Conservation (phyloP, 2,329 filamentous ascomycete species). For the Aureobasidium sp. region DNA sequence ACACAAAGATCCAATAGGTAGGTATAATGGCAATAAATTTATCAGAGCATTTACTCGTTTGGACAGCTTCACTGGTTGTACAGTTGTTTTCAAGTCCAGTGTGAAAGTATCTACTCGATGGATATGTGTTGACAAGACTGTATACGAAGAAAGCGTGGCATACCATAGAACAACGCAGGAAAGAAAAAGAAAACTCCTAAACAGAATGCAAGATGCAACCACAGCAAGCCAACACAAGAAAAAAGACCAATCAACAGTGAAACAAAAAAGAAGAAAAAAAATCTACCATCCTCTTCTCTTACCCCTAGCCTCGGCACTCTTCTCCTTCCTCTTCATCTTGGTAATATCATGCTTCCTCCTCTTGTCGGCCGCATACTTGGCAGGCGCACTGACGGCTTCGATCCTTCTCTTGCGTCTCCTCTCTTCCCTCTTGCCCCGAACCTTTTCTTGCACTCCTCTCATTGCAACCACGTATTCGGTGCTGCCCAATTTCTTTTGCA, state of each 20-base stretch:
- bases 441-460: conserved; percentile 62
- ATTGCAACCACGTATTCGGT: conserved; percentile 70
- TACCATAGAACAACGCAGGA: background rate
- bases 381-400: conserved; percentile 75
- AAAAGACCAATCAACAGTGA: background rate
- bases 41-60: too few relatives aligned
- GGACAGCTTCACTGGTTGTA: too few relatives aligned
- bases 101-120: too few relatives aligned
- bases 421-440: conserved; percentile 65
- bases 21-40: too few relatives aligned
- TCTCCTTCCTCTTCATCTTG: conserved; percentile 74
- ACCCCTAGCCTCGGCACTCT: conserved; percentile 63
- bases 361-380: conserved; percentile 71
- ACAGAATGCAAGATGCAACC: background rate
- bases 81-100: too few relatives aligned
- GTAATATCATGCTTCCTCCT: conserved; percentile 77
- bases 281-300: conserved; percentile 61
- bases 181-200: background rate
- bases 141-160: too few relatives aligned
- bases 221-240: background rate
- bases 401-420: conserved; percentile 81
- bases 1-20: too few relatives aligned
- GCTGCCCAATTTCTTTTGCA: conserved; percentile 81
- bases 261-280: background rate
- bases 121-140: too few relatives aligned